Conservation (phyloP, 2,329 filamentous ascomycete genomes). For the Diaporthe sp. region DNA sequence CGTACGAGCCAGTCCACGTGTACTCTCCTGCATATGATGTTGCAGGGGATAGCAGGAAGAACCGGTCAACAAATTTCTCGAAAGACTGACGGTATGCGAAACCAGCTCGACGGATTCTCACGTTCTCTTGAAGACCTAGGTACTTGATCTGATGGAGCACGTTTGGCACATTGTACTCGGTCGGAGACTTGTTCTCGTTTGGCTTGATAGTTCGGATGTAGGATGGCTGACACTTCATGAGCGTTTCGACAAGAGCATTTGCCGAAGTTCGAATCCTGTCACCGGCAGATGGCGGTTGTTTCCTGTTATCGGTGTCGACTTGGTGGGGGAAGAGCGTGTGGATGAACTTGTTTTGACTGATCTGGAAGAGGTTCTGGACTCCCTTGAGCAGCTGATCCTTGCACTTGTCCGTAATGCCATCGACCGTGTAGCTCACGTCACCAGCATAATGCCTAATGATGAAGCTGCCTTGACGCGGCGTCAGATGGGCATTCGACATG, state of each 20-base stretch:
- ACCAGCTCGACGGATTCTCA: constrained; percentile 93
- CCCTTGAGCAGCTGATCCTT: constrained; percentile 98
- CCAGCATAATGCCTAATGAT: constrained; percentile 99
- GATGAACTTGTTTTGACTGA: constrained; percentile 87
- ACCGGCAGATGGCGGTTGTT: constrained; percentile 92
- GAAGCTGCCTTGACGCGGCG: constrained; percentile 93
- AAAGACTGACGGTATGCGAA: constrained; percentile 98
- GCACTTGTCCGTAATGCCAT: constrained; percentile 99
- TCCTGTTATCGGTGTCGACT: constrained; percentile 95
- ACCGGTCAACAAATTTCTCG: constrained; percentile 97
- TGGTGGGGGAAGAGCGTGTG: constrained; percentile 92
- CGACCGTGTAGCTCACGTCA: constrained; percentile 93
- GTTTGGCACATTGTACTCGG: constrained; percentile 91
- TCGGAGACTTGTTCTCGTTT: constrained; percentile 97
- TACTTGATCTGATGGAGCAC: constrained; percentile 99
- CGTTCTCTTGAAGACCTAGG: constrained; percentile 98
- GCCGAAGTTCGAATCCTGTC: constrained; percentile 97
- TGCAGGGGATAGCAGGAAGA: constrained; percentile 93
- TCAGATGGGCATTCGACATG: constrained; percentile 91
- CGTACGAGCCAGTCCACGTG: constrained; percentile 91
- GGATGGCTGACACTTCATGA: constrained; percentile 97
- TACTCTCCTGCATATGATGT: constrained; percentile 98
- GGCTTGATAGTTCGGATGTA: constrained; percentile 99
- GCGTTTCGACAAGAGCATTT: constrained; percentile 91
- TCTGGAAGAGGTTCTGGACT: constrained; percentile 86